Evolutionary conservation across 2,329 filamentous ascomycete genomes (phyloP).

Genomic region (Furcasterigmium furcatum): DNA sequence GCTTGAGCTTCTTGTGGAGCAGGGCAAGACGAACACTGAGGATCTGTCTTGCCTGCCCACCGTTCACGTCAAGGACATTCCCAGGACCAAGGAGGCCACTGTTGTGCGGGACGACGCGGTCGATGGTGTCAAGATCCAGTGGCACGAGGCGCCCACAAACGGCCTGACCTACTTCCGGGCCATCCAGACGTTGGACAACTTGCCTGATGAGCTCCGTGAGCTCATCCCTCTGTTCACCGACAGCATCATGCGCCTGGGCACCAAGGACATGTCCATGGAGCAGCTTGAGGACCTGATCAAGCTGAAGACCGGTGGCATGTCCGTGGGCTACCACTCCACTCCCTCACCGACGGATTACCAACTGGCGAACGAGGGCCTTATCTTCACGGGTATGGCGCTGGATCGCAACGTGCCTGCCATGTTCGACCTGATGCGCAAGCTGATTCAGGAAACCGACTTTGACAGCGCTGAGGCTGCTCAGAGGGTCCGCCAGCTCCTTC

Average conservation of each 20-base stretch:
- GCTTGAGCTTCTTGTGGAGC: conserved; percentile 73
- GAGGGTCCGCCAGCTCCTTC: conserved; percentile 82
- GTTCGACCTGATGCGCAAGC: conserved; percentile 77
- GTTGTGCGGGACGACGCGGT: conserved; percentile 61
- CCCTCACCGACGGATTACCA: conserved; percentile 71
- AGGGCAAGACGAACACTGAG: conserved; percentile 79
- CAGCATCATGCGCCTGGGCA: conserved; percentile 89
- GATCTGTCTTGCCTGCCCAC: conserved; percentile 87
- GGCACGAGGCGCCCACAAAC: conserved; percentile 91
- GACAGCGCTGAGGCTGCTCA: conserved; percentile 76
- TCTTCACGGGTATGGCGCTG: conserved; percentile 81
- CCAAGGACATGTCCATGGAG: conserved; percentile 84
- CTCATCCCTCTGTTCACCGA: conserved; percentile 90
- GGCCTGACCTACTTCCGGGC: conserved; percentile 95
- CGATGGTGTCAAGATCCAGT: conserved; percentile 70
- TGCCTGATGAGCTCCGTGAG: conserved; percentile 81
- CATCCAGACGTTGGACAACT: conserved; percentile 72
- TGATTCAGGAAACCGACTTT: conserved; percentile 88
- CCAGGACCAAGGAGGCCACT: conserved; percentile 65
- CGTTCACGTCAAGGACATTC: conserved; percentile 85
- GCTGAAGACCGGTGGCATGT: conserved; percentile 89
- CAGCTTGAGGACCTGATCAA: conserved; percentile 95
- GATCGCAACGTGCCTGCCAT: conserved; percentile 89
- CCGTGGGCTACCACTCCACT: conserved; percentile 78
- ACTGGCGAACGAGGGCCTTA: conserved; percentile 74